Conservation (phyloP, 177 flowering plant genomes). For the Telopea speciosissima region DNA sequence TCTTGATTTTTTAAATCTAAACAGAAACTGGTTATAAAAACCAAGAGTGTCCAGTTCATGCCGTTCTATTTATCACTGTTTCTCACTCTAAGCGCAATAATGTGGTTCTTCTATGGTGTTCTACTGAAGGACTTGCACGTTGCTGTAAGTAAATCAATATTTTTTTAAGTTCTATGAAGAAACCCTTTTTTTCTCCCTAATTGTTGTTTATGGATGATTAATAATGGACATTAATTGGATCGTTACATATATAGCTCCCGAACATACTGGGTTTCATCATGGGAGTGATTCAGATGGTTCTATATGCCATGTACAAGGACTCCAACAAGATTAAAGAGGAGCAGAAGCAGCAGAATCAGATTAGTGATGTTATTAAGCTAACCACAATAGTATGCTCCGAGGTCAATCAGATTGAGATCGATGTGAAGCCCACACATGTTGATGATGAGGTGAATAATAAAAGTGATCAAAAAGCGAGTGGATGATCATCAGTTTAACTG, state of each 20-base stretch:
- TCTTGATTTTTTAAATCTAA: too few species aligned
- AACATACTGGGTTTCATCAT: constrained; percentile 37
- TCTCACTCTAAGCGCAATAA: constrained; percentile 58
- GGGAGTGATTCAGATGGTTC: constrained; percentile 37
- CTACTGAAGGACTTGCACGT: constrained; percentile 38
- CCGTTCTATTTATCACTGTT: constrained; percentile 55
- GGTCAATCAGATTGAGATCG: too few species aligned
- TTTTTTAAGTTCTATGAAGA: too few species aligned
- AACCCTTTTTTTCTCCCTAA: too few species aligned
- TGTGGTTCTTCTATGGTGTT: constrained; percentile 64
- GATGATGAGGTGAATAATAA: too few species aligned
- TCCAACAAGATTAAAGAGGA: not conserved
- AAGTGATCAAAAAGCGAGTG: too few species aligned
- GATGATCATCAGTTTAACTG: too few species aligned
- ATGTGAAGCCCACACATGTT: too few species aligned
- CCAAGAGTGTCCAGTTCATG: constrained; percentile 73
- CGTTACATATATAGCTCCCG: constrained; percentile 25
- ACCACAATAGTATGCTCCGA: not conserved
- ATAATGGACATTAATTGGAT: too few species aligned
- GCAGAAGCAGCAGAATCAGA: not conserved
- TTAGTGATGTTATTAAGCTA: constrained; percentile 11
- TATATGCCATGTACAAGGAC: constrained; percentile 41
- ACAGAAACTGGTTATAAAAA: constrained; percentile 11
- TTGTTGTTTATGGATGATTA: too few species aligned
- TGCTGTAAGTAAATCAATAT: constrained; percentile 34